Conservation (phyloP, 2,329 filamentous ascomycete genomes). For the Pseudophaeomoniella oleicola region DNA sequence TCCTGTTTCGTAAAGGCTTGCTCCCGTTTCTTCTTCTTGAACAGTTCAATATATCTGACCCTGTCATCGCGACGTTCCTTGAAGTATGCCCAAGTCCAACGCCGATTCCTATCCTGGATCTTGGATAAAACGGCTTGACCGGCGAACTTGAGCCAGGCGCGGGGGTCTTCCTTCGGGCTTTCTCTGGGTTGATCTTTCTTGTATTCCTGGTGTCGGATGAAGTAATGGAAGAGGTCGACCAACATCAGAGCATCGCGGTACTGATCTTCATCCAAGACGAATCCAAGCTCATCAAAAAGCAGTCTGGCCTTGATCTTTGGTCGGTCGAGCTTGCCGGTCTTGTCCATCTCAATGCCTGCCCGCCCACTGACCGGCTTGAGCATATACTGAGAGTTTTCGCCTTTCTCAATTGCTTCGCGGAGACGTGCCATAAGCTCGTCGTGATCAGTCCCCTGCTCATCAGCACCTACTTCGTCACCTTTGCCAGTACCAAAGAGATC, state of each 20-base stretch:
- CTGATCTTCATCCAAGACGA: constrained; percentile 94
- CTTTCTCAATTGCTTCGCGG: constrained; percentile 62
- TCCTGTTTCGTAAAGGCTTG: constrained; percentile 55
- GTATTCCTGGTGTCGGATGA: constrained; percentile 94
- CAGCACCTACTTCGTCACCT: constrained; percentile 46
- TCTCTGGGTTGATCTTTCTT: constrained; percentile 80
- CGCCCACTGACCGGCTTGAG: constrained; percentile 90
- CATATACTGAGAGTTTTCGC: constrained; percentile 79
- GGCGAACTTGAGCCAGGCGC: constrained; percentile 85
- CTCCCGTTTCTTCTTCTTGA: constrained; percentile 83
- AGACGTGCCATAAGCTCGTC: constrained; percentile 65
- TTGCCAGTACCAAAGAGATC: constrained; percentile 68
- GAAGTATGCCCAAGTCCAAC: constrained; percentile 95
- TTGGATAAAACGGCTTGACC: constrained; percentile 78
- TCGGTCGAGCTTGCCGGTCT: constrained; percentile 63
- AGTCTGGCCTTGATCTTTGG: constrained; percentile 84
- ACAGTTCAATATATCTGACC: constrained; percentile 75
- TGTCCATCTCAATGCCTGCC: constrained; percentile 88
- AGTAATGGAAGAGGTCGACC: constrained; percentile 96
- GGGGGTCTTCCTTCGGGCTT: constrained; percentile 73
- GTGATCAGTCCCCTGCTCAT: constrained; percentile 51
- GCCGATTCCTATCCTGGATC: constrained; percentile 84
- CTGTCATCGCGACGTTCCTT: constrained; percentile 84
- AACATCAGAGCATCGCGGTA: constrained; percentile 97
- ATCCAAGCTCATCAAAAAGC: constrained; percentile 91